Percentiles rank a stretch among this genome's conserved stretches.
These are phyloP conservation scores for Rheum nobile DNA, from an alignment of 148 eudicot genomes.

Conservation along the genomic window DNA sequence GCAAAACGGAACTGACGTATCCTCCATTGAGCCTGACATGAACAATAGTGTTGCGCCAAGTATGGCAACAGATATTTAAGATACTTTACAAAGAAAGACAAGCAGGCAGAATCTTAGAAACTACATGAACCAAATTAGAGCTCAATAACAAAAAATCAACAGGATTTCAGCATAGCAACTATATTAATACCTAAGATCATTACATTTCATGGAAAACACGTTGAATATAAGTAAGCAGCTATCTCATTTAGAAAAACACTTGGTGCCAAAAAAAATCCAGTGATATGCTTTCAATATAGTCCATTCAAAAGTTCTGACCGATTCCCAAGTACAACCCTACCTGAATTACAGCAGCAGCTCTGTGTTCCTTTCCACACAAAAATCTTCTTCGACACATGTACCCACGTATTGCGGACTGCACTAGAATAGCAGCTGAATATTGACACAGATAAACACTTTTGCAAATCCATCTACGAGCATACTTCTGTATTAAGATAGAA, in stretches of 20 bases:
- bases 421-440: slow-evolving; percentile 27
- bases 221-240: neutral
- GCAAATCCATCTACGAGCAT: slow-evolving; percentile 57
- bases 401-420: slow-evolving; percentile 72
- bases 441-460: slow-evolving; percentile 42
- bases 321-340: slow-evolving; percentile 18
- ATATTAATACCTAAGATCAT: neutral
- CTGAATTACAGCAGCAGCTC: slow-evolving; percentile 83
- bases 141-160: neutral
- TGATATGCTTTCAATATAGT: neutral
- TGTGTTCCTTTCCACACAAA: slow-evolving; percentile 43
- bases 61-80: neutral
- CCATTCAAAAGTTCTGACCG: neutral
- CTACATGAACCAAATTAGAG: neutral
- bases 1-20: slow-evolving; percentile 49
- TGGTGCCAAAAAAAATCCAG: neutral
- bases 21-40: slow-evolving; percentile 75
- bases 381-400: slow-evolving; percentile 55
- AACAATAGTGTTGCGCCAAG: neutral
- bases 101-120: neutral
- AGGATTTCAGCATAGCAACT: neutral
- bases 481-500: slow-evolving; percentile 60
- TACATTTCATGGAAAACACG: neutral
- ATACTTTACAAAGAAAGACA: neutral
- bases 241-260: neutral